These are phyloP conservation scores for Podila epigama DNA, from an alignment of 192 early-diverging fungal genomes.

Conservation along the genomic window DNA sequence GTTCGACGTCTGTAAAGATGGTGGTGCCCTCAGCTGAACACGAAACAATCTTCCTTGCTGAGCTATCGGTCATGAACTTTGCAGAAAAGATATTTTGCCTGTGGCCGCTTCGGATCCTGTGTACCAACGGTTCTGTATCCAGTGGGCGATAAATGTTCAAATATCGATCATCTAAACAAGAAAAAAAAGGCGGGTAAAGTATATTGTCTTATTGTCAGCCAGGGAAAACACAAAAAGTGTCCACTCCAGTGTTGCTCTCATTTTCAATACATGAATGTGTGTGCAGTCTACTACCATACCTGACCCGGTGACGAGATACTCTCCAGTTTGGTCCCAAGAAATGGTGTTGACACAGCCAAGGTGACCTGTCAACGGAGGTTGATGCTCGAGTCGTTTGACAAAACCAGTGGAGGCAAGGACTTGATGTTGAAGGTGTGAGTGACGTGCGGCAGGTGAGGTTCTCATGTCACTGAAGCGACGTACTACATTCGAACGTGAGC, in stretches of 20 bases:
- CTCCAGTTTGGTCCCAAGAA: constrained; percentile 52
- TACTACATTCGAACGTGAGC: background rate
- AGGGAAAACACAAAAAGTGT: background rate
- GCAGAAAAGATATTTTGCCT: constrained; percentile 81
- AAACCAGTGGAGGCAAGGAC: constrained; percentile 24
- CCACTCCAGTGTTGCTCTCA: background rate
- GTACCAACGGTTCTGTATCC: constrained; percentile 33
- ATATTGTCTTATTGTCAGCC: too few species aligned
- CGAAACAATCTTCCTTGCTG: constrained; percentile 63
- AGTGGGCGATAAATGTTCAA: constrained; percentile 58
- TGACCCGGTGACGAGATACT: constrained; percentile 53
- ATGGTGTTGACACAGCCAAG: constrained; percentile 65
- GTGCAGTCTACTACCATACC: constrained; percentile 29
- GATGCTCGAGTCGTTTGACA: constrained; percentile 43
- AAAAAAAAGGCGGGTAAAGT: too few species aligned
- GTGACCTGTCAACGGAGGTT: constrained; percentile 52
- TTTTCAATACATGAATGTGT: background rate
- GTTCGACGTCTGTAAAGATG: constrained; percentile 59
- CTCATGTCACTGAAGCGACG: background rate
- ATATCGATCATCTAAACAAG: constrained; percentile 54
- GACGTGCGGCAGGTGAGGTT: background rate
- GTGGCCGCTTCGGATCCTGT: constrained; percentile 66
- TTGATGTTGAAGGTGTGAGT: background rate
- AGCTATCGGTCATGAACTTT: constrained; percentile 67
- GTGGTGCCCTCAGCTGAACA: constrained; percentile 69